phyloP scores from a whole-genome alignment of 2,329 filamentous ascomycete species.

The Fusarium sp. region DNA sequence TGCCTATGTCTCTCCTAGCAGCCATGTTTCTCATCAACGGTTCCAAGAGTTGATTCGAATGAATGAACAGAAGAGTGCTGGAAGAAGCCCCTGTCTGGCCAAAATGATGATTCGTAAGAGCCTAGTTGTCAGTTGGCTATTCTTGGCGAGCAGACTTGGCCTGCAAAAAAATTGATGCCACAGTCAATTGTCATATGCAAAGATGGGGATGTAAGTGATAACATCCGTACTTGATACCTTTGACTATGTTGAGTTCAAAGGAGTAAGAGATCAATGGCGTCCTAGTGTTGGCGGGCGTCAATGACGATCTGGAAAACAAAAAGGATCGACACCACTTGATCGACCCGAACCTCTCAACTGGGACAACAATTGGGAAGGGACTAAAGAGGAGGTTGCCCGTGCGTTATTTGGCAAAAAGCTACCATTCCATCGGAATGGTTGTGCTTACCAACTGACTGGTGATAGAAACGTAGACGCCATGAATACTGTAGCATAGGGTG shows the following conservation, averaged over 20 bases:
- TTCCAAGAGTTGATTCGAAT: neutral
- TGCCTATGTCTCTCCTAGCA: neutral
- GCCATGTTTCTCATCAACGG: neutral
- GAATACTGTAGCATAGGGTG: constrained; percentile 2
- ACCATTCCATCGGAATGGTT: constrained; percentile 38
- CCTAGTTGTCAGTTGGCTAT: neutral
- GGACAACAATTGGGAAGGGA: constrained; percentile 9
- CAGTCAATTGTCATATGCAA: neutral
- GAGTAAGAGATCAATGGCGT: neutral
- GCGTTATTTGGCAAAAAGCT: constrained; percentile 6
- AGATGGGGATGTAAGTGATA: neutral
- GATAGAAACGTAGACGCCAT: constrained; percentile 34
- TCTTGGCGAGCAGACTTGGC: constrained; percentile 2
- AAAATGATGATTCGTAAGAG: neutral
- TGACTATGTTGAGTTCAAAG: neutral
- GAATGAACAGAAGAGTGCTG: neutral
- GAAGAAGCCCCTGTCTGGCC: neutral
- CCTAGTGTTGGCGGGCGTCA: constrained; percentile 3
- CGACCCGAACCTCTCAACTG: constrained; percentile 32
- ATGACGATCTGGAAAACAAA: constrained; percentile 5
- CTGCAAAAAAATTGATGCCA: neutral
- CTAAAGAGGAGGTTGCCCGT: constrained; percentile 9
- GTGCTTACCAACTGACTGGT: constrained; percentile 3
- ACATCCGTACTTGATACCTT: neutral
- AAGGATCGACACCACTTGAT: constrained; percentile 17